A percentile compares a stretch with the other conserved stretches of the same genome.
These are phyloP conservation scores for Delonix regia DNA, from an alignment of 306 rosid genomes.

Conservation along the genomic window DNA sequence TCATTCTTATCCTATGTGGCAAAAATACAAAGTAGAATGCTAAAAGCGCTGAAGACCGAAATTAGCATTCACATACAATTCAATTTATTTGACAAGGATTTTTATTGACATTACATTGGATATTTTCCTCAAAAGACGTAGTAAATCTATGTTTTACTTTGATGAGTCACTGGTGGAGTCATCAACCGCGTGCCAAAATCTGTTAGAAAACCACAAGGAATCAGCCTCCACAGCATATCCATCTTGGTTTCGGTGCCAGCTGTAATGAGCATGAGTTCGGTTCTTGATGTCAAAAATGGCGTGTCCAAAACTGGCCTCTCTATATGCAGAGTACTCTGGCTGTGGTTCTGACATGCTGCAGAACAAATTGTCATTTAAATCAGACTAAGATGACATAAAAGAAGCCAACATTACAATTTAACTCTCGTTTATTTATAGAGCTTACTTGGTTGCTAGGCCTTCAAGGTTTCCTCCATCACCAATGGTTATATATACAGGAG, in stretches of 20 bases:
- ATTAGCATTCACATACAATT: neutral
- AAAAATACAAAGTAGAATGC: neutral
- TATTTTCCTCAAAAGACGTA: neutral
- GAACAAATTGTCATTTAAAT: conserved; percentile 1
- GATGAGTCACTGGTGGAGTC: conserved; percentile 48
- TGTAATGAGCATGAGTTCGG: conserved; percentile 77
- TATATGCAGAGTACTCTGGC: conserved; percentile 78
- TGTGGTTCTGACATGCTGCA: conserved; percentile 91
- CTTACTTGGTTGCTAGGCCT: conserved; percentile 90
- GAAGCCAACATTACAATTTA: neutral
- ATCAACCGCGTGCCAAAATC: conserved; percentile 64
- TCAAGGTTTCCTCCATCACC: conserved; percentile 97
- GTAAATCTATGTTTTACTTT: neutral
- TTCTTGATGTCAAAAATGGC: conserved; percentile 81
- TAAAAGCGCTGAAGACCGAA: neutral
- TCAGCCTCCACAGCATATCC: conserved; percentile 77
- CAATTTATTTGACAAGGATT: neutral
- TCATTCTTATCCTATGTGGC: neutral
- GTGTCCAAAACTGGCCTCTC: conserved; percentile 94
- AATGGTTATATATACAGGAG: conserved; percentile 87
- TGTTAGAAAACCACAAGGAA: conserved; percentile 70
- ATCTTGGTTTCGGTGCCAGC: conserved; percentile 89
- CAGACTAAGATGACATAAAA: neutral
- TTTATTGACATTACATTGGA: neutral
- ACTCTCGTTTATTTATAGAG: neutral